Evolutionary conservation across 768 basidiomycete species (phyloP).

Genomic region (Xerocomellus dryophilus): DNA sequence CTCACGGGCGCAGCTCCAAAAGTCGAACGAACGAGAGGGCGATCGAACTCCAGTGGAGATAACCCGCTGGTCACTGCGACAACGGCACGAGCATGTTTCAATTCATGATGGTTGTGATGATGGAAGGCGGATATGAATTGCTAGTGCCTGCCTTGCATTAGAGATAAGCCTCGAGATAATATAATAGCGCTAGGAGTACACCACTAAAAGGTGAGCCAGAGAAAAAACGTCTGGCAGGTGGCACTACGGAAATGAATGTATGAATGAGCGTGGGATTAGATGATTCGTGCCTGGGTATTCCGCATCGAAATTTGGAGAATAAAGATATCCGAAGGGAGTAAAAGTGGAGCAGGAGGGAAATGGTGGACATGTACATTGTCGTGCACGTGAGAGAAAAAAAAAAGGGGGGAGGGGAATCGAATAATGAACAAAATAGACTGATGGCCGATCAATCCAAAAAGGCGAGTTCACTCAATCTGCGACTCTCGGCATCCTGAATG

Average conservation of each 20-base stretch:
- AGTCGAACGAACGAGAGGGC: not conserved
- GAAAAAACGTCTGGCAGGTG: not conserved
- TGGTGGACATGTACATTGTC: slow-evolving; percentile 2
- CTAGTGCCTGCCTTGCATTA: not conserved
- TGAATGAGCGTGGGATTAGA: slow-evolving; percentile 14
- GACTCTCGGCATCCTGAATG: slow-evolving; percentile 66
- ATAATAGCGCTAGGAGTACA: slow-evolving; percentile 2
- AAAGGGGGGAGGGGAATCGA: not conserved
- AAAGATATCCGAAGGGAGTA: not conserved
- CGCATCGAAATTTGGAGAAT: slow-evolving; percentile 4
- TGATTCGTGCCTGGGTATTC: not conserved
- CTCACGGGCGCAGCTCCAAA: not conserved
- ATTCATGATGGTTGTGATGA: not conserved
- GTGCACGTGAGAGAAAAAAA: slow-evolving; percentile 2
- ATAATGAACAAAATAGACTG: not conserved
- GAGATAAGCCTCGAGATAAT: not conserved
- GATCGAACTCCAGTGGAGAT: not conserved
- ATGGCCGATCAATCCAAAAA: slow-evolving; percentile 44
- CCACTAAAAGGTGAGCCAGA: not conserved
- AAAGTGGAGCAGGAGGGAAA: not conserved
- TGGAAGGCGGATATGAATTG: not conserved
- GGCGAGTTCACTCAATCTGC: slow-evolving; percentile 69
- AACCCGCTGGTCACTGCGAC: not conserved
- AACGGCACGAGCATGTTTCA: not conserved
- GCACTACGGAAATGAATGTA: slow-evolving; percentile 6